Evolutionary conservation across 371 early-diverging fungal genomes (phyloP).

Genomic region (Apophysomyces ossiformis): DNA sequence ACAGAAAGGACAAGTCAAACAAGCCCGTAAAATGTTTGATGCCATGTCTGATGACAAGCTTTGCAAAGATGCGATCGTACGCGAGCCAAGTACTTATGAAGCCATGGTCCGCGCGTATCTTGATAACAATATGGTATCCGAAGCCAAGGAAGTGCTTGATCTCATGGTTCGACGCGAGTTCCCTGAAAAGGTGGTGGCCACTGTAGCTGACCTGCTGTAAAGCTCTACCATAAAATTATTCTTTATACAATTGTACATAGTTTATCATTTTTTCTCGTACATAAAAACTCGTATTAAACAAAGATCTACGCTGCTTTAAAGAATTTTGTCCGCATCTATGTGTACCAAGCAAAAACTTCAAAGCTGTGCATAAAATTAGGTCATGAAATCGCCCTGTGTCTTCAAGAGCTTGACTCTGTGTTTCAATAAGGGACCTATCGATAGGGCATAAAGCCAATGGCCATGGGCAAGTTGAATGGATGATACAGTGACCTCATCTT

Average conservation of each 20-base stretch:
- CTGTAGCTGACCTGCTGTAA: neutral
- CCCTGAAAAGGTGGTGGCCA: constrained; percentile 42
- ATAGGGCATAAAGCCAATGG: no score
- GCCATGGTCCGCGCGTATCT: constrained; percentile 65
- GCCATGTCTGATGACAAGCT: constrained; percentile 60
- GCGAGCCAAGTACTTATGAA: constrained; percentile 70
- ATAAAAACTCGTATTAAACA: neutral
- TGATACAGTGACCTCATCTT: no score
- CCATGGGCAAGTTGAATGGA: no score
- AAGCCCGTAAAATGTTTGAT: constrained; percentile 57
- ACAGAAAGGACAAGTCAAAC: constrained; percentile 39
- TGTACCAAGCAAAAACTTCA: no score
- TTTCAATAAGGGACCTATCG: no score
- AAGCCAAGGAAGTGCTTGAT: constrained; percentile 48
- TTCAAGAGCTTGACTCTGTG: no score
- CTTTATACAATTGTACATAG: constrained; percentile 4
- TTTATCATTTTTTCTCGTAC: neutral
- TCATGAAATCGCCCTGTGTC: no score
- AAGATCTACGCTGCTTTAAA: no score
- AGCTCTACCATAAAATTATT: neutral
- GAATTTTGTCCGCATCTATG: no score
- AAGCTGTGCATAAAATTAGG: no score
- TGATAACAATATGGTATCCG: constrained; percentile 44
- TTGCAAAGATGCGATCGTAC: constrained; percentile 25
- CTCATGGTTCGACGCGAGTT: constrained; percentile 50